Evolutionary conservation across 2,329 filamentous ascomycete species (phyloP).

Genomic region (Aspergillus sp.): DNA sequence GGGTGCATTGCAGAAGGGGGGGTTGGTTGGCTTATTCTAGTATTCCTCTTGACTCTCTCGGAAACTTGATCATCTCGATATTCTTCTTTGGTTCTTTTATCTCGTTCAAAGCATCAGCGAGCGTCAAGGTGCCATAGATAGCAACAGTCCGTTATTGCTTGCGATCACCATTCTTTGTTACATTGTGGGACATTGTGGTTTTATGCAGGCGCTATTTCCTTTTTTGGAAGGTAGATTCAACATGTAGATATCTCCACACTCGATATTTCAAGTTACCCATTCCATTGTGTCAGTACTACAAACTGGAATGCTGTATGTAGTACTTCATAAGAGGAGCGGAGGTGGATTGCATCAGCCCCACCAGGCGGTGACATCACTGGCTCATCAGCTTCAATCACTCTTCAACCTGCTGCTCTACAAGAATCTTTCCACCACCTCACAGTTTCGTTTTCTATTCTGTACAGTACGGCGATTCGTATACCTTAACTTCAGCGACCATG

Average conservation of each 20-base stretch:
- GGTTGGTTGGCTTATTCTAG: conserved; percentile 14
- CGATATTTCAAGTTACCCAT: background rate
- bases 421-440: background rate
- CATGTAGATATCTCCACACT: conserved; percentile 11
- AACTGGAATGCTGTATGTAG: background rate
- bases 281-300: background rate
- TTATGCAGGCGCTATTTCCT: conserved; percentile 15
- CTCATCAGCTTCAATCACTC: conserved; percentile 15
- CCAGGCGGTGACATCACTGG: conserved; percentile 42
- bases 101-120: conserved; percentile 36
- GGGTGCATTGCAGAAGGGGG: conserved; percentile 28
- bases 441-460: background rate
- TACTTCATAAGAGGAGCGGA: too few species aligned
- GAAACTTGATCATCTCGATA: background rate
- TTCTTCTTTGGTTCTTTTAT: conserved; percentile 13
- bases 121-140: conserved; percentile 37
- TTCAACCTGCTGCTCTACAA: background rate
- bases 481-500: conserved; percentile 24
- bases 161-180: conserved; percentile 4
- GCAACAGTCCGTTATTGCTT: conserved; percentile 22
- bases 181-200: conserved; percentile 7
- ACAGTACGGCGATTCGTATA: background rate
- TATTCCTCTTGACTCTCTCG: conserved; percentile 3
- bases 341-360: conserved; percentile 30
- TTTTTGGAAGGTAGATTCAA: conserved; percentile 10